Evolutionary conservation across 2,329 filamentous ascomycete species (phyloP).

Genomic region (Dryadomyces quercus-mongolicae): DNA sequence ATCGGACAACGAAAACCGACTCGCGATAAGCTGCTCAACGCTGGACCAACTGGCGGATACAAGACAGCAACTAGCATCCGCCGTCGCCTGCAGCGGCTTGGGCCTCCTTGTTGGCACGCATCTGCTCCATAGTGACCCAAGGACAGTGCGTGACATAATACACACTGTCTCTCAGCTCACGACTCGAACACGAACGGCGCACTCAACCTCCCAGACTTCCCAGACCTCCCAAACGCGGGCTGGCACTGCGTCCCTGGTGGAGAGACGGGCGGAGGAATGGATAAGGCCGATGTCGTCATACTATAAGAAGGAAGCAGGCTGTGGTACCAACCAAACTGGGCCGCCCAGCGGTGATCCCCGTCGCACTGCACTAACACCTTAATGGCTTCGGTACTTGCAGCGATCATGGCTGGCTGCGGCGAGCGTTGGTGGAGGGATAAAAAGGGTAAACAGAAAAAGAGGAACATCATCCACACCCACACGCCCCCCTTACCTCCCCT

Average conservation of each 20-base stretch:
- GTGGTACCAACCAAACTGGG: neutral
- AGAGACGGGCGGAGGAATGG: neutral
- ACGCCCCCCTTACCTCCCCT: too few species aligned
- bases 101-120: neutral
- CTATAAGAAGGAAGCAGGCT: neutral
- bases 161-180: too few species aligned
- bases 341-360: constrained; percentile 1
- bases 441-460: neutral
- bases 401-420: constrained; percentile 1
- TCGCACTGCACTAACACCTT: constrained; percentile 2
- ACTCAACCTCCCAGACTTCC: too few species aligned
- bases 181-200: too few species aligned
- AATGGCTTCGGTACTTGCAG: constrained; percentile 8
- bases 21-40: too few species aligned
- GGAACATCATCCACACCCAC: too few species aligned
- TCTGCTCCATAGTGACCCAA: too few species aligned
- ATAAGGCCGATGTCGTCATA: constrained; percentile 1
- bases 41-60: too few species aligned
- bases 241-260: neutral
- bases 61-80: too few species aligned
- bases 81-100: neutral
- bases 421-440: neutral
- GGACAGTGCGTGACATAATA: neutral
- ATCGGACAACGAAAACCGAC: too few species aligned
- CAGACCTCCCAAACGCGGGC: neutral